These are phyloP conservation scores for Acacia melanoxylon DNA, from an alignment of 306 rosid genomes.

Conservation along the genomic window DNA sequence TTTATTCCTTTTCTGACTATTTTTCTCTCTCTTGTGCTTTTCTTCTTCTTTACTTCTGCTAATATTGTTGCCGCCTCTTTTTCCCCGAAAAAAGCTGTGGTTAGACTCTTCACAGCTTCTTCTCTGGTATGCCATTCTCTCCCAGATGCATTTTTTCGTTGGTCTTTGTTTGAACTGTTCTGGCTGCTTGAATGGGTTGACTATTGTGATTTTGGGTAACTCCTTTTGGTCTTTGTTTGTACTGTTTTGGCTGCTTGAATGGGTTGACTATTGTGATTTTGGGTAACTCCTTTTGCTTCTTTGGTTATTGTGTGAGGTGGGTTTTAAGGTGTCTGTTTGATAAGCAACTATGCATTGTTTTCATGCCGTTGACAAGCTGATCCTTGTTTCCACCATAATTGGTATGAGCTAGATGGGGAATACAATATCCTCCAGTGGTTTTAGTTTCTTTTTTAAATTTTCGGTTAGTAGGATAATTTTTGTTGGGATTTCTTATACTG, in stretches of 20 bases:
- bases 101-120: slow-evolving; percentile 29
- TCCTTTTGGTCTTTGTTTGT: slow-evolving; percentile 17
- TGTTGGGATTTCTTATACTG: neutral
- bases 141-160: slow-evolving; percentile 28
- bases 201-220: slow-evolving; percentile 7
- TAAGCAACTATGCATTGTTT: slow-evolving; percentile 4
- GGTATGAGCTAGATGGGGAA: neutral
- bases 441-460: slow-evolving; percentile 2
- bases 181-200: neutral
- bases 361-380: slow-evolving; percentile 5
- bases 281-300: neutral
- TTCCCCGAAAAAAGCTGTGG: slow-evolving; percentile 36
- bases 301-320: neutral
- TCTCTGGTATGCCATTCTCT: slow-evolving; percentile 53
- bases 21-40: slow-evolving; percentile 41
- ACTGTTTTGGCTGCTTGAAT: neutral
- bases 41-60: slow-evolving; percentile 70
- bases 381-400: slow-evolving; percentile 17
- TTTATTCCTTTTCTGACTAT: slow-evolving; percentile 48
- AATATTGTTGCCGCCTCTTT: slow-evolving; percentile 33
- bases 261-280: slow-evolving; percentile 17
- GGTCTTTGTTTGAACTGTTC: slow-evolving; percentile 17
- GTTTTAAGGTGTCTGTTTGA: slow-evolving; percentile 18
- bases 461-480: neutral
- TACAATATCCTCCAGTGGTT: neutral